Evolutionary conservation across 768 basidiomycete species (phyloP).

Genomic region (Amanita subjunquillea): DNA sequence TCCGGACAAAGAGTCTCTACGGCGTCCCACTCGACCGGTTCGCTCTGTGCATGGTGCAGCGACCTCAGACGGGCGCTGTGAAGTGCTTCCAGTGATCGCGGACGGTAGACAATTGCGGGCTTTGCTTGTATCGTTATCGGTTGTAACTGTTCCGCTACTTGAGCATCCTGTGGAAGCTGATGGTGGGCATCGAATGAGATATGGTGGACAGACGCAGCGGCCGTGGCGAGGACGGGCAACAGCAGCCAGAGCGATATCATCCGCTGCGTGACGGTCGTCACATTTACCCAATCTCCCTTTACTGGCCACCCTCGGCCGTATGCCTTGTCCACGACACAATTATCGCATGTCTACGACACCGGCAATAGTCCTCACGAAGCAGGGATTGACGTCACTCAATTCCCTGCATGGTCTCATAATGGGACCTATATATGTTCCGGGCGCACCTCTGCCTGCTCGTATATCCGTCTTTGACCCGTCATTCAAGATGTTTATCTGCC

Average conservation of each 20-base stretch:
- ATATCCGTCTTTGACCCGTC: conserved; percentile 23
- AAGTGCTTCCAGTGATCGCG: conserved; percentile 38
- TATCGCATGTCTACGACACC: conserved; percentile 7
- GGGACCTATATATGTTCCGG: conserved; percentile 14
- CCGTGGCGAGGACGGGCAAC: conserved; percentile 8
- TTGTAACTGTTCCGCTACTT: not conserved
- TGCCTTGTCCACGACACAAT: conserved; percentile 7
- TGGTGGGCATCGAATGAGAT: conserved; percentile 14
- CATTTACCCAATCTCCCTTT: not conserved
- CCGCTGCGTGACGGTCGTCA: not conserved
- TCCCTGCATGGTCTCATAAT: conserved; percentile 52
- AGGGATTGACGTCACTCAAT: conserved; percentile 51
- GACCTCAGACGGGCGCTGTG: conserved; percentile 46
- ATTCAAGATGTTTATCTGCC: not conserved
- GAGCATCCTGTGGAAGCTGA: conserved; percentile 2
- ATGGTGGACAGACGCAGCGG: conserved; percentile 7
- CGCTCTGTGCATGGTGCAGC: conserved; percentile 34
- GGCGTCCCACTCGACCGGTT: conserved; percentile 57
- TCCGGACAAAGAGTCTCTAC: conserved; percentile 65
- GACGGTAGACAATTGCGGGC: conserved; percentile 52
- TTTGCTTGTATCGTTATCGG: conserved; percentile 28
- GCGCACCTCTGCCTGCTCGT: conserved; percentile 10
- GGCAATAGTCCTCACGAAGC: conserved; percentile 16
- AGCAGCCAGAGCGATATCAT: not conserved
- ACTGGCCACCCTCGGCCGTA: not conserved